Evolutionary conservation across 352 stramenopile genomes (phyloP).

Genomic region (Globisporangium nunn): DNA sequence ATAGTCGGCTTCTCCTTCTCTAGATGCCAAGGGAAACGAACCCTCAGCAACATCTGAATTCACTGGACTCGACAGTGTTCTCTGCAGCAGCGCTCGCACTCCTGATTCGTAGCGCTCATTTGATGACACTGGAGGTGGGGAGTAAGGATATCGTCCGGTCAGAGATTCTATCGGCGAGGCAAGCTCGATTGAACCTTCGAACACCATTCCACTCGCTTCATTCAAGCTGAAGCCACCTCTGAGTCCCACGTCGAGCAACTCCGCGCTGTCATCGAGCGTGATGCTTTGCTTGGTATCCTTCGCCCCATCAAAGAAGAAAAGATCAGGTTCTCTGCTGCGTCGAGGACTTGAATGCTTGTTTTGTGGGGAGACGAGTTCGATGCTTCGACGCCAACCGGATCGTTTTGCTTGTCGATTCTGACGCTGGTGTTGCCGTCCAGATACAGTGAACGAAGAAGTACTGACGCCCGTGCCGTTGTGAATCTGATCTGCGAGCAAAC

Average conservation of each 20-base stretch:
- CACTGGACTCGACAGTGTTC: neutral
- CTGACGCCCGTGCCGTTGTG: neutral
- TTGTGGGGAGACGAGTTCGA: neutral
- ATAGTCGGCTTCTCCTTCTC: too few species aligned
- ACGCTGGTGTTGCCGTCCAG: neutral
- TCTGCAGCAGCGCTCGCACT: neutral
- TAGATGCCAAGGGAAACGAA: neutral
- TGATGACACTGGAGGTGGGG: neutral
- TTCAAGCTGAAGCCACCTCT: neutral
- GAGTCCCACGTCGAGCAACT: neutral
- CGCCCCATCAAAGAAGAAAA: neutral
- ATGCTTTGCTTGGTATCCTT: neutral
- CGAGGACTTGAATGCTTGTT: neutral
- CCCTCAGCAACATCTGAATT: neutral
- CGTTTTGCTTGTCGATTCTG: neutral
- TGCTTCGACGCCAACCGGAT: neutral
- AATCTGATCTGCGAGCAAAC: conserved; percentile 28
- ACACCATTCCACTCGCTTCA: neutral
- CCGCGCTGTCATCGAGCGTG: neutral
- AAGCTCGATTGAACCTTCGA: conserved; percentile 3
- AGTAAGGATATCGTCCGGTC: neutral
- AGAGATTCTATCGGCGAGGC: conserved; percentile 1
- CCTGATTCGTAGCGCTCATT: neutral
- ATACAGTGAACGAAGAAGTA: too few species aligned
- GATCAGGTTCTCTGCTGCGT: neutral